These are phyloP conservation scores for Kentomonas sorsogonicus DNA, from an alignment of 208 protist species.

Conservation along the genomic window DNA sequence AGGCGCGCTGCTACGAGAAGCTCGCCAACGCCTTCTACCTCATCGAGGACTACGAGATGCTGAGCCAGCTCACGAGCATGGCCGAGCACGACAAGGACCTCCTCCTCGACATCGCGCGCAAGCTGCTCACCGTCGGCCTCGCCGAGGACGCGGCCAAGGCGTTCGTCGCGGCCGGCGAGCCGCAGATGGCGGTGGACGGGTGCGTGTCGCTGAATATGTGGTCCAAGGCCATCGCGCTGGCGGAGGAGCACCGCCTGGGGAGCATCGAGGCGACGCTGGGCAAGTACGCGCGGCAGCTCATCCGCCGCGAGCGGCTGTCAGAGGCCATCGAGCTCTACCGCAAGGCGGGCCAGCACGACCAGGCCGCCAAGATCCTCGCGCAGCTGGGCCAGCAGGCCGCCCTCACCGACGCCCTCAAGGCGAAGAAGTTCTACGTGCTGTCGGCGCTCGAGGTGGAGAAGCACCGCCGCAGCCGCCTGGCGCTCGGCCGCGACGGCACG, in stretches of 20 bases:
- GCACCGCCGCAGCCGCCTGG: slow-evolving; percentile 67
- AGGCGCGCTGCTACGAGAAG: slow-evolving; percentile 87
- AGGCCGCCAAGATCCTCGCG: slow-evolving; percentile 92
- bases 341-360: slow-evolving; percentile 91
- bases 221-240: slow-evolving; percentile 87
- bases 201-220: slow-evolving; percentile 94
- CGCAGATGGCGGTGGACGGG: slow-evolving; percentile 87
- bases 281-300: slow-evolving; percentile 88
- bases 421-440: slow-evolving; percentile 96
- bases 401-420: slow-evolving; percentile 72
- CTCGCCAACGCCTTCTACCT: slow-evolving; percentile 88
- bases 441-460: slow-evolving; percentile 94
- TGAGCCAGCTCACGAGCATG: slow-evolving; percentile 83
- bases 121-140: slow-evolving; percentile 91
- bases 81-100: slow-evolving; percentile 90
- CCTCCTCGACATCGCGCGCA: slow-evolving; percentile 78
- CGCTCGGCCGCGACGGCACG: slow-evolving; percentile 50
- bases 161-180: slow-evolving; percentile 86
- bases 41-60: slow-evolving; percentile 90
- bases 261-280: slow-evolving; percentile 86
- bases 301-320: slow-evolving; percentile 81
- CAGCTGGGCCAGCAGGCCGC: slow-evolving; percentile 73
- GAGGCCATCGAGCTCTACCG: slow-evolving; percentile 96
- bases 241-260: slow-evolving; percentile 87
- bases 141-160: slow-evolving; percentile 81